These are phyloP conservation scores for Euphorbia pulcherrima DNA, from an alignment of 345 rosid species.

Conservation along the genomic window DNA sequence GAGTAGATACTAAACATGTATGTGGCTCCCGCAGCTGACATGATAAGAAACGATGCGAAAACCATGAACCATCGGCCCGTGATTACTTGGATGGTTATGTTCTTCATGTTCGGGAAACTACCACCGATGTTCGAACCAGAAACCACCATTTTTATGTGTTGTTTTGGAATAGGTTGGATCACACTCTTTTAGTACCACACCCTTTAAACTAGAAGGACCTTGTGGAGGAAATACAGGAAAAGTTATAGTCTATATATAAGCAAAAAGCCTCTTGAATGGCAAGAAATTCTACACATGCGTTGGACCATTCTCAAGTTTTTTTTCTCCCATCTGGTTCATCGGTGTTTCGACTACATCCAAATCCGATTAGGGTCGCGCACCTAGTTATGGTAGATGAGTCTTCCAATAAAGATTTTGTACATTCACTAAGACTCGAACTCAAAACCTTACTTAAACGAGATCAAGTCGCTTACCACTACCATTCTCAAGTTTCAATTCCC, in stretches of 20 bases:
- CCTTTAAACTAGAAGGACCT: background rate
- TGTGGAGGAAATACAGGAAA: background rate
- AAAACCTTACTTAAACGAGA: no score
- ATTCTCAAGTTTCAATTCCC: no score
- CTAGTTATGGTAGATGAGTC: no score
- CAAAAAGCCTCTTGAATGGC: background rate
- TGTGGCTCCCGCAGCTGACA: conserved; percentile 59
- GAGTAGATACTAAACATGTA: conserved; percentile 62
- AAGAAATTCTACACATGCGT: no score
- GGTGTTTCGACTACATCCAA: no score
- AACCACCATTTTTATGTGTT: conserved; percentile 13
- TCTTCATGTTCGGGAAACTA: conserved; percentile 22
- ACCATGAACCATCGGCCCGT: conserved; percentile 59
- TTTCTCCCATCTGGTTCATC: no score
- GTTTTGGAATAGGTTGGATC: background rate
- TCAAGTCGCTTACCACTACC: no score
- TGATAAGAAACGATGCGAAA: conserved; percentile 53
- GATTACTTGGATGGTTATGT: conserved; percentile 34
- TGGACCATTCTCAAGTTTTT: no score
- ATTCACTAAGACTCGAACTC: no score
- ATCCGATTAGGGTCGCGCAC: no score
- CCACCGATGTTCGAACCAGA: background rate
- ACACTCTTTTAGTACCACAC: background rate
- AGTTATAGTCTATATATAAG: background rate
- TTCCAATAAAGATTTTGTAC: no score